These are phyloP conservation scores for Chaetomium globosum DNA, from an alignment of 2,329 filamentous ascomycete species.

Conservation along the genomic window DNA sequence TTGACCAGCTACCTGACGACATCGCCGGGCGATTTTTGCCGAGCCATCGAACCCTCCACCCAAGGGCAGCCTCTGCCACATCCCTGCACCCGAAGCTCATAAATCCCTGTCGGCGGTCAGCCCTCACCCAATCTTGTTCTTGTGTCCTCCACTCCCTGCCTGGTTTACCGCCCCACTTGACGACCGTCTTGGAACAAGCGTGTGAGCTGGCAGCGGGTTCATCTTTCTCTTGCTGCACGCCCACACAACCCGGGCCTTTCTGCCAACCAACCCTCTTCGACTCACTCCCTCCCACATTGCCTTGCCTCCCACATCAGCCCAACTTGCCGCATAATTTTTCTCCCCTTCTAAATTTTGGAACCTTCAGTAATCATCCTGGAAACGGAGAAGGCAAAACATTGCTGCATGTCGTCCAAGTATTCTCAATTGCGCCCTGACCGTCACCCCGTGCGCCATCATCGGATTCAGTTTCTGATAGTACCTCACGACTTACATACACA, in stretches of 20 bases:
- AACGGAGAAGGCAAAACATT: background rate
- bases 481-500: conserved; percentile 18
- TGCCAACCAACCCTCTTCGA: conserved; percentile 31
- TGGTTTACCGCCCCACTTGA: conserved; percentile 31
- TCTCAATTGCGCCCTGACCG: conserved; percentile 14
- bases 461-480: conserved; percentile 18
- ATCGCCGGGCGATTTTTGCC: conserved; percentile 28
- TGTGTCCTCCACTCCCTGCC: conserved; percentile 31
- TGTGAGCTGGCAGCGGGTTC: conserved; percentile 37
- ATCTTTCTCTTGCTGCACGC: conserved; percentile 31
- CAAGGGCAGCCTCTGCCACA: conserved; percentile 27
- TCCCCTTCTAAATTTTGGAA: conserved; percentile 8
- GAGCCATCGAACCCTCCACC: conserved; percentile 25
- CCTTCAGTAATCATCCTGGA: conserved; percentile 5
- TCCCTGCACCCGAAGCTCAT: conserved; percentile 27
- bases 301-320: conserved; percentile 30
- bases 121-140: conserved; percentile 34
- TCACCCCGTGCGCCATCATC: conserved; percentile 19
- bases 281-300: conserved; percentile 30
- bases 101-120: conserved; percentile 35
- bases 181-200: conserved; percentile 36
- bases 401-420: conserved; percentile 13
- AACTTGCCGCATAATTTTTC: conserved; percentile 24
- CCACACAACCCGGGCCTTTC: conserved; percentile 21
- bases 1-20: conserved; percentile 30